Conservation (phyloP, 2,329 filamentous ascomycete genomes). For the Fonsecaea monophora region DNA sequence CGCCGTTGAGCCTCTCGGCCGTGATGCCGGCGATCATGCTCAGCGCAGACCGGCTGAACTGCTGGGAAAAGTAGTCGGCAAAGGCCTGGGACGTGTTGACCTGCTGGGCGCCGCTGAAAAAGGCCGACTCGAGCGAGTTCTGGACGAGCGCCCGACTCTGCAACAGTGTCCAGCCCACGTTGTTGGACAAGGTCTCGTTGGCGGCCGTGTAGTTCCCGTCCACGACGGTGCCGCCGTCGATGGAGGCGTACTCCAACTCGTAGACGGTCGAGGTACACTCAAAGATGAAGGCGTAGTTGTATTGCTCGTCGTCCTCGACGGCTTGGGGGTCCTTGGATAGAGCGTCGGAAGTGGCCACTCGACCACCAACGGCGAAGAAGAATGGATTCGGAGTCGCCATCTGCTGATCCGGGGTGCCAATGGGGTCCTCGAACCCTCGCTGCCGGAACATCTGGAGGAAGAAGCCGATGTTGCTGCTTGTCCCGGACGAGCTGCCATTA, state of each 20-base stretch:
- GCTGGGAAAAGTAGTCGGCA: slow-evolving; percentile 23
- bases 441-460: slow-evolving; percentile 9
- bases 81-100: slow-evolving; percentile 10
- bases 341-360: slow-evolving; percentile 1
- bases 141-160: not conserved
- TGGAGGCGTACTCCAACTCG: slow-evolving; percentile 6
- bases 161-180: slow-evolving; percentile 3
- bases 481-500: not conserved
- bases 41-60: slow-evolving; percentile 19
- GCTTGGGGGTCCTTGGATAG: slow-evolving; percentile 1
- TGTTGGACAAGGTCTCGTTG: slow-evolving; percentile 9
- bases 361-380: not conserved
- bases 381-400: slow-evolving; percentile 10
- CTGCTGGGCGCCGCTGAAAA: slow-evolving; percentile 15
- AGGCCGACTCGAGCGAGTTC: slow-evolving; percentile 10
- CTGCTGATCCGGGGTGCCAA: not conserved
- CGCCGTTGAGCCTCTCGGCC: not conserved
- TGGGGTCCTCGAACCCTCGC: not conserved
- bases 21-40: slow-evolving; percentile 19
- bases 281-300: slow-evolving; percentile 12
- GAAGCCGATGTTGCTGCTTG: slow-evolving; percentile 12
- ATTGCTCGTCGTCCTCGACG: not conserved
- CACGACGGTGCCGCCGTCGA: slow-evolving; percentile 5
- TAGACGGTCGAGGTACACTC: slow-evolving; percentile 8
- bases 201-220: slow-evolving; percentile 9